These are phyloP conservation scores for Plasmodium yoelii DNA, from an alignment of 169 alveolate species.

Conservation along the genomic window DNA sequence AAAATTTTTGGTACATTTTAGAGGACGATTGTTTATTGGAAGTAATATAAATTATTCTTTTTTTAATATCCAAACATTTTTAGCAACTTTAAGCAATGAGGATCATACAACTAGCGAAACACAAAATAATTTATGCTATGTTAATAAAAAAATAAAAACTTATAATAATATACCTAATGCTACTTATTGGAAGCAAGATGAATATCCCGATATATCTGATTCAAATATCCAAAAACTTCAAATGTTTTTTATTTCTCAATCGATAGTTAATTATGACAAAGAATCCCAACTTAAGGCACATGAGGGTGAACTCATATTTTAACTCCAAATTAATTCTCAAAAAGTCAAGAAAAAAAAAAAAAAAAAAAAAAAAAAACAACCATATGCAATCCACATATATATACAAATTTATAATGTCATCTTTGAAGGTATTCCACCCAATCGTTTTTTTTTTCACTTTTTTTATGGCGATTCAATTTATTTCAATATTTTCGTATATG, in stretches of 20 bases:
- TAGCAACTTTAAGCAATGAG: constrained; percentile 16
- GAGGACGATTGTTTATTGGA: constrained; percentile 70
- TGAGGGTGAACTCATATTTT: constrained; percentile 19
- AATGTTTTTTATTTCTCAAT: constrained; percentile 14
- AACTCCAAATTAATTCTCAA: background rate
- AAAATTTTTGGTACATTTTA: constrained; percentile 58
- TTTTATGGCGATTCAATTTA: too few relatives aligned
- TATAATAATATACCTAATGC: constrained; percentile 46
- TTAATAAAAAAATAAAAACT: constrained; percentile 60
- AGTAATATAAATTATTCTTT: constrained; percentile 31
- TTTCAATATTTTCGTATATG: too few relatives aligned
- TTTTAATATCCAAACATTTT: constrained; percentile 48
- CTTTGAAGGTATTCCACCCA: too few relatives aligned
- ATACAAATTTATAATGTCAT: too few relatives aligned
- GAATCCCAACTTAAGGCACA: background rate
- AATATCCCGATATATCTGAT: constrained; percentile 68
- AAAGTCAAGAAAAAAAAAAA: background rate
- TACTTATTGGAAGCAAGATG: constrained; percentile 74
- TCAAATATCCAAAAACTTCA: constrained; percentile 35
- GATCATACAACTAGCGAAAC: background rate
- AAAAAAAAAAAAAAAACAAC: background rate
- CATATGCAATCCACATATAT: background rate
- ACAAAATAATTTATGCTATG: background rate
- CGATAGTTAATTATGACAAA: constrained; percentile 2
- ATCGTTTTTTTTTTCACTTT: background rate